These are phyloP conservation scores for Artomyces pyxidatus DNA, from an alignment of 768 basidiomycete species.

Conservation along the genomic window DNA sequence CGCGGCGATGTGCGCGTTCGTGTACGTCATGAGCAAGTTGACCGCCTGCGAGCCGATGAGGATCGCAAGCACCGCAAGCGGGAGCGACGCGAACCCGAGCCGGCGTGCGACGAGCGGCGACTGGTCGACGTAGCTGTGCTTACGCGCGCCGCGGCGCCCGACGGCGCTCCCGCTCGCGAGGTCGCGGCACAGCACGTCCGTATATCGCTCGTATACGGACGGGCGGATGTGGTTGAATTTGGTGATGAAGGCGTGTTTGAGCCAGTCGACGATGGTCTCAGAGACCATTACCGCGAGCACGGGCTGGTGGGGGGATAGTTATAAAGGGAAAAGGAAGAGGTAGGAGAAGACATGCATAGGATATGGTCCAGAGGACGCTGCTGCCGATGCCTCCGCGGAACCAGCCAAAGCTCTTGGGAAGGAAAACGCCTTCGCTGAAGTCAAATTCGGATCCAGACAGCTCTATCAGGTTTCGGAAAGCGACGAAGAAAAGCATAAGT, in stretches of 20 bases:
- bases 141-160: conserved; percentile 58
- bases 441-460: conserved; percentile 86
- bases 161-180: conserved; percentile 72
- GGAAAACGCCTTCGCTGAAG: conserved; percentile 56
- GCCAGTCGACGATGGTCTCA: conserved; percentile 95
- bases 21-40: conserved; percentile 43
- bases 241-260: conserved; percentile 98
- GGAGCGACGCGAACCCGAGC: conserved; percentile 88
- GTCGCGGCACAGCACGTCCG: conserved; percentile 92
- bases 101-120: conserved; percentile 91
- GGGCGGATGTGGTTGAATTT: conserved; percentile 99
- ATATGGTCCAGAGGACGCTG: conserved; percentile 79
- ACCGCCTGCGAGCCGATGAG: conserved; percentile 71
- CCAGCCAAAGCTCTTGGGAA: conserved; percentile 83
- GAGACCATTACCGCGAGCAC: conserved; percentile 85
- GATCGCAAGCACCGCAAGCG: conserved; percentile 76
- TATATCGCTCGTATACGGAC: conserved; percentile 90
- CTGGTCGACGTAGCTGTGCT: conserved; percentile 93
- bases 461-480: conserved; percentile 91
- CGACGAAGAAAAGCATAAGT: conserved; percentile 86
- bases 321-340: not conserved
- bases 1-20: conserved; percentile 18
- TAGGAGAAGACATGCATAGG: conserved; percentile 54
- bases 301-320: conserved; percentile 44
- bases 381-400: conserved; percentile 69